Base-by-base conservation (phyloP, 2,329 filamentous ascomycete species). In the Diatrype stigma region DNA sequence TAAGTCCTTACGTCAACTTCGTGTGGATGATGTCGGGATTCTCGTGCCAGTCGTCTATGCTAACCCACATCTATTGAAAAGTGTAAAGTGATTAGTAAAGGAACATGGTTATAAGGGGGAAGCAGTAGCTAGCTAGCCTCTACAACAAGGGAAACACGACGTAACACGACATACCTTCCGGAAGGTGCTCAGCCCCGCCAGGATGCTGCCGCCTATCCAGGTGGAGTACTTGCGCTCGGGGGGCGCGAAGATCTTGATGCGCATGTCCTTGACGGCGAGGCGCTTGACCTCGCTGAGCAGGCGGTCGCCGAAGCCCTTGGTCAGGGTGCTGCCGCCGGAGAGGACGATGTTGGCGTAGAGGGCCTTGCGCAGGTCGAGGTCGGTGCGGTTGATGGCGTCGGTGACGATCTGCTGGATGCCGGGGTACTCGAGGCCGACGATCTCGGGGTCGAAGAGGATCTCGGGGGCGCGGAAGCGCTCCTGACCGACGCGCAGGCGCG, bases 1-100 rank as follows among this genome's bases (percentile, higher is more conserved):
- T 21, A 30, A 6, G 26, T 10, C 65, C 22, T 72, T 79, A 96
- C 64, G 90, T 92, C 72, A 97, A 96, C 73, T 96, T 97, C 66
- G 90, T 94, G 73, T 97, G 93, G 67, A 99, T 97, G 64, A 99
- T 94, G 67, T 99, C 93, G 17, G 94, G 94, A 68, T 99, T 96
- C 80, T 99, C 94, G 70, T 99, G 94, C 94, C 94, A 99, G 77
- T 99, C 94, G 67, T 97, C 94, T 68, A 96, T 93, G 73, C 91
- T 96, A 66, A 99, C 94, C 91, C 94, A 97, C 94, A 99, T 99
- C 93, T 96, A 68, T 7, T 1, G 19, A 12, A 21, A 62, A 35
- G 40, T 22, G 42, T 34, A 17, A 47, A 56, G 61, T 54, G 10
- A 52, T 53, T n/a, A 59, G 51, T 49, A 53, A 32, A 44, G 38